Conservation (phyloP, 2,329 filamentous ascomycete species). For the Trichoderma brevicompactum region DNA sequence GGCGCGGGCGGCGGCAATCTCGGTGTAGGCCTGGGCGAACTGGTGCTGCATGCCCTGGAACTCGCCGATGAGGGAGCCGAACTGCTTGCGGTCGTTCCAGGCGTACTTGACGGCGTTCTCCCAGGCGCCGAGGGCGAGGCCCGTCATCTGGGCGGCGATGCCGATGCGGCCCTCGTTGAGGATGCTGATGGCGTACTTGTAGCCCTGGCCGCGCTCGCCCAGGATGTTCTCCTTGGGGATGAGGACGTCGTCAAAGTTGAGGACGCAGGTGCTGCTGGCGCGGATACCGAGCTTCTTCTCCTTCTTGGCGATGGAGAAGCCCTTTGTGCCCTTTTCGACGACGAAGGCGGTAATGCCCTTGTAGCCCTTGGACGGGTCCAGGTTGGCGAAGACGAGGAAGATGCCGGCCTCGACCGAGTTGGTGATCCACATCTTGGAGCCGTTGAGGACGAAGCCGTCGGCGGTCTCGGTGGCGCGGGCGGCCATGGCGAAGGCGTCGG, state of each 20-base stretch:
- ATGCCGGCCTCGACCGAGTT: conserved; percentile 92
- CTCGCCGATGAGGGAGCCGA: conserved; percentile 88
- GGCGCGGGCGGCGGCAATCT: conserved; percentile 88
- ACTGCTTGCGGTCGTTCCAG: conserved; percentile 98
- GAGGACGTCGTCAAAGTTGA: conserved; percentile 96
- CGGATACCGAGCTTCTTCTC: conserved; percentile 99
- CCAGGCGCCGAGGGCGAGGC: conserved; percentile 89
- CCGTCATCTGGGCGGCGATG: conserved; percentile 98
- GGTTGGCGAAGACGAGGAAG: conserved; percentile 98
- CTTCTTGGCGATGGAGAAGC: conserved; percentile 97
- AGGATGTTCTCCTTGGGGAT: conserved; percentile 87
- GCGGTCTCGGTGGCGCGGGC: conserved; percentile 86
- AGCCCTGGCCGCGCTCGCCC: conserved; percentile 86
- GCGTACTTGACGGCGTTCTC: conserved; percentile 92
- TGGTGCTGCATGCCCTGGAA: conserved; percentile 99
- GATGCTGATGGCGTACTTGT: conserved; percentile 95
- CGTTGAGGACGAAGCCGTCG: conserved; percentile 83
- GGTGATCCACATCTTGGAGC: conserved; percentile 99
- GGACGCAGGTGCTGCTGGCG: conserved; percentile 92
- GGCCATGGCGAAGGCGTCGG: conserved; percentile 92
- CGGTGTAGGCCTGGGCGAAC: conserved; percentile 92
- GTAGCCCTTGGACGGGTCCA: conserved; percentile 90
- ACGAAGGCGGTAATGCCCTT: conserved; percentile 97
- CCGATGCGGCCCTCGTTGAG: conserved; percentile 97
- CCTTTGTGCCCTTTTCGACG: conserved; percentile 84